A percentile compares a stretch with the other conserved stretches of the same genome.
phyloP scores from a whole-genome alignment of 306 rosid species.

The Astragalus membranaceus region DNA sequence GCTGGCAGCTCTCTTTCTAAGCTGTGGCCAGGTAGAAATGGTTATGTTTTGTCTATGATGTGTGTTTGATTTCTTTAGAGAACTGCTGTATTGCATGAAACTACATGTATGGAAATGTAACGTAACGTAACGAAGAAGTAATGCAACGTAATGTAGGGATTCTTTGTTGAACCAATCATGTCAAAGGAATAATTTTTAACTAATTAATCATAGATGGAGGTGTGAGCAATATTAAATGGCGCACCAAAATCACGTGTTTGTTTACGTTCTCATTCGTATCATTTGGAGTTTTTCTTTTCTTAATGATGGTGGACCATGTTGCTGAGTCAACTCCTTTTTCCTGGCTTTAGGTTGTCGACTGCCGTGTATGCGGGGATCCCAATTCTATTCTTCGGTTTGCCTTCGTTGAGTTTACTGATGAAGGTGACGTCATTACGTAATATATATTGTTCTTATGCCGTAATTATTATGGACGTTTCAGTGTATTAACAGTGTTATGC shows the following conservation, averaged over 20 bases:
- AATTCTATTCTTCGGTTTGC: conserved; percentile 97
- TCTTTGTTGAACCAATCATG: background rate
- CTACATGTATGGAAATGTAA: background rate
- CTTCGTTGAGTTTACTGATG: conserved; percentile 91
- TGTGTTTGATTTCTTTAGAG: background rate
- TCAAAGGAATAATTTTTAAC: background rate
- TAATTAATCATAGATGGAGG: background rate
- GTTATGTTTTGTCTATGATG: background rate
- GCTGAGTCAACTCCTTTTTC: conserved; percentile 14
- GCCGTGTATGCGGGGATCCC: conserved; percentile 98
- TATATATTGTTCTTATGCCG: conserved; percentile 21
- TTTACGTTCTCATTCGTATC: background rate
- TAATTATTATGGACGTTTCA: background rate
- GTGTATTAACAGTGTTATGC: conserved; percentile 27
- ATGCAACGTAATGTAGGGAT: background rate
- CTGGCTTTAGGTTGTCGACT: conserved; percentile 76
- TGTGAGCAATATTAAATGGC: background rate
- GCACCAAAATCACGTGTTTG: background rate
- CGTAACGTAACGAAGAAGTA: background rate
- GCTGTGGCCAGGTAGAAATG: conserved; percentile 78
- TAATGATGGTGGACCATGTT: conserved; percentile 19
- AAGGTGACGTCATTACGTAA: conserved; percentile 42
- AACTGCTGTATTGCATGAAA: background rate
- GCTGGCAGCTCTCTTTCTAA: conserved; percentile 90
- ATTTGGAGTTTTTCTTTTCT: background rate